phyloP scores from a whole-genome alignment of 306 rosid species.

The Herpetospermum pedunculosum region DNA sequence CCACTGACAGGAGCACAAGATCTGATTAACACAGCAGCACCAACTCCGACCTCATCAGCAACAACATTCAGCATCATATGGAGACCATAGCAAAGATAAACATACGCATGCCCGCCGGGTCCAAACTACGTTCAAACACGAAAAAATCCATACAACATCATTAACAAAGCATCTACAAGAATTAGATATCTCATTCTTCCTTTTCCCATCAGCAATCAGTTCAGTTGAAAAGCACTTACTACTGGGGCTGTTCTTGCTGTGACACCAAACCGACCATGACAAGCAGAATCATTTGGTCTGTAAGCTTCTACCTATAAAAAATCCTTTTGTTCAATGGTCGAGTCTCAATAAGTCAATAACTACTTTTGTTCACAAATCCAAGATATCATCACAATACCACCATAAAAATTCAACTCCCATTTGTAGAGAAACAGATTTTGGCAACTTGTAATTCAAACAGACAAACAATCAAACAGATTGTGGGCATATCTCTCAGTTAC shows the following conservation, averaged over 20 bases:
- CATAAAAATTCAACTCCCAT: not conserved
- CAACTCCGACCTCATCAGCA: slow-evolving; percentile 83
- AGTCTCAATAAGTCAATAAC: not conserved
- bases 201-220: not conserved
- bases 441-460: not conserved
- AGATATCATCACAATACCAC: not conserved
- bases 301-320: slow-evolving; percentile 73
- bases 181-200: not conserved
- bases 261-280: slow-evolving; percentile 82
- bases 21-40: slow-evolving; percentile 82
- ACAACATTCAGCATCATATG: slow-evolving; percentile 72
- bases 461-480: not conserved
- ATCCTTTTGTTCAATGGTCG: not conserved
- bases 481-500: not conserved
- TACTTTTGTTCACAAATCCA: not conserved
- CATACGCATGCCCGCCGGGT: slow-evolving; percentile 81
- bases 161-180: not conserved
- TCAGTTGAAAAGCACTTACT: slow-evolving; percentile 35
- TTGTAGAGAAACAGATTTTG: not conserved
- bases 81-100: slow-evolving; percentile 78
- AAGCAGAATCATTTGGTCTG: slow-evolving; percentile 72
- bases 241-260: slow-evolving; percentile 87
- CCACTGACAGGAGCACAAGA: slow-evolving; percentile 87
- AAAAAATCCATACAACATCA: not conserved
- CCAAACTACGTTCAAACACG: slow-evolving; percentile 51